Evolutionary conservation across 805 yeast genomes (phyloP).

Genomic region (Barnettozyma sp.): DNA sequence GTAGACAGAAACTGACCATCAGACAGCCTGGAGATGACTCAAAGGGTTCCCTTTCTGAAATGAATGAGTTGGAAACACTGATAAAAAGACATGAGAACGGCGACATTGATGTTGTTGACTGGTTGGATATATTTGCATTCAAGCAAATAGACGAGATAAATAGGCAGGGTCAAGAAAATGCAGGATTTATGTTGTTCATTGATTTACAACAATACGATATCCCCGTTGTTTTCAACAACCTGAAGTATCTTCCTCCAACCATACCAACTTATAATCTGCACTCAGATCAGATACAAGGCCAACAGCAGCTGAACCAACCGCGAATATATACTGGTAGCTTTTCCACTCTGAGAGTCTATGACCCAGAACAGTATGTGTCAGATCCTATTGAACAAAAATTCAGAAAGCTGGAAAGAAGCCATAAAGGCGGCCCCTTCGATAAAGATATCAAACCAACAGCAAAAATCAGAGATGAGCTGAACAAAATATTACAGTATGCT

Average conservation of each 20-base stretch:
- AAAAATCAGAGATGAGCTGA: conserved; percentile 66
- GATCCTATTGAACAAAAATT: conserved; percentile 89
- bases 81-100: conserved; percentile 63
- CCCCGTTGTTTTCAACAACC: conserved; percentile 66
- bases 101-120: conserved; percentile 50
- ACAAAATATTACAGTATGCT: conserved; percentile 63
- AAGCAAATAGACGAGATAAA: conserved; percentile 36
- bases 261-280: conserved; percentile 34
- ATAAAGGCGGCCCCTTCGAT: conserved; percentile 70
- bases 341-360: conserved; percentile 42
- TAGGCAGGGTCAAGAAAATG: conserved; percentile 21
- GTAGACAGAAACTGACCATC: conserved; percentile 54
- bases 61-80: conserved; percentile 44
- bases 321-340: conserved; percentile 28
- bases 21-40: conserved; percentile 31
- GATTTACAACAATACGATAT: conserved; percentile 62
- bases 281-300: conserved; percentile 32
- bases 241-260: conserved; percentile 32
- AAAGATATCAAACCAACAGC: conserved; percentile 86
- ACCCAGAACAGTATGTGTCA: conserved; percentile 58
- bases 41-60: conserved; percentile 25
- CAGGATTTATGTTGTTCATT: conserved; percentile 37
- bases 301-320: conserved; percentile 17
- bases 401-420: conserved; percentile 76
- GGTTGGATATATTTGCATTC: conserved; percentile 69